phyloP scores from a whole-genome alignment of 75 land plant genomes.

The Pinus taeda region DNA sequence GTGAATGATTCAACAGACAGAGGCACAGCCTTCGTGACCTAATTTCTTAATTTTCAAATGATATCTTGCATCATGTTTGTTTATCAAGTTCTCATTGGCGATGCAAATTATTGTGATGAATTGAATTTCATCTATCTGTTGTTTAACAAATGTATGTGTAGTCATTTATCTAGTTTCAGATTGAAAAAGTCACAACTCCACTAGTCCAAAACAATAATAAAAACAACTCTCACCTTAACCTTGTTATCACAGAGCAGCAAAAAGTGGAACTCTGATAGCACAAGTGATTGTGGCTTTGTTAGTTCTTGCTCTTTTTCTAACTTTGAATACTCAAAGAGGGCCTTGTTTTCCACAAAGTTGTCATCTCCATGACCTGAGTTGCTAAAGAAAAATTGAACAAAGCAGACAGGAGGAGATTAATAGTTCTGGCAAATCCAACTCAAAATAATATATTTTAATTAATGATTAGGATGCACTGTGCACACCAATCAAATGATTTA shows the following conservation, averaged over 20 bases:
- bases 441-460: not conserved
- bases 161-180: no score
- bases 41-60: not conserved
- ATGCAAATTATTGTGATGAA: not conserved
- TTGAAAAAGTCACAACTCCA: no score
- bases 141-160: no score
- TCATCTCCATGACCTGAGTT: conserved; percentile 80
- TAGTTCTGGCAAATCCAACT: not conserved
- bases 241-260: conserved; percentile 73
- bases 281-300: conserved; percentile 76
- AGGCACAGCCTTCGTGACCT: no score
- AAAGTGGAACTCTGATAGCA: conserved; percentile 89
- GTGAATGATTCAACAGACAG: not conserved
- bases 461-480: no score
- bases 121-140: not conserved
- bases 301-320: conserved; percentile 43
- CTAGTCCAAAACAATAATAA: not conserved
- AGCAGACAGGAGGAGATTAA: not conserved
- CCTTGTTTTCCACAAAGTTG: conserved; percentile 92
- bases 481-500: not conserved
- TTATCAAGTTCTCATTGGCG: not conserved
- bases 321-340: conserved; percentile 79
- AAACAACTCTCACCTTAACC: conserved; percentile 47
- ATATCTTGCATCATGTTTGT: not conserved
- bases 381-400: not conserved